A percentile compares a stretch with the other conserved stretches of the same genome.
These are phyloP conservation scores for Ambrosiella cleistominuta DNA, from an alignment of 2,329 filamentous ascomycete species.

Conservation along the genomic window DNA sequence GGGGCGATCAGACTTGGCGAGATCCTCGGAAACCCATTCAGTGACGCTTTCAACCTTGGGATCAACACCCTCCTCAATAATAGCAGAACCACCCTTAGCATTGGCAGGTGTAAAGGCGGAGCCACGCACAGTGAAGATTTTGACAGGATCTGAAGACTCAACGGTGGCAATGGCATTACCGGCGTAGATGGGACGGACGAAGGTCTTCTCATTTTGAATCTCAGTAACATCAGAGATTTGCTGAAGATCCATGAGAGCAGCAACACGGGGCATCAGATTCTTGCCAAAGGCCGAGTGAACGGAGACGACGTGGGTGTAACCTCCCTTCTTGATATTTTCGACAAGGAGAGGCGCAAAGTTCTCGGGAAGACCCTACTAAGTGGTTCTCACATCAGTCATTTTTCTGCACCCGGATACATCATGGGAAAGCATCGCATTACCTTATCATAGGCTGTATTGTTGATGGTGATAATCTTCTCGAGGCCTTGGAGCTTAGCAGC, in stretches of 20 bases:
- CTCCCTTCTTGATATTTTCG: constrained; percentile 92
- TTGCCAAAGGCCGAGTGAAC: constrained; percentile 94
- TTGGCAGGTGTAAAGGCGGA: constrained; percentile 73
- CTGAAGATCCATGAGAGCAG: constrained; percentile 78
- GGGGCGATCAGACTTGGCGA: constrained; percentile 83
- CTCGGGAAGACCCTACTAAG: constrained; percentile 61
- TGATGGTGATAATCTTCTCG: constrained; percentile 77
- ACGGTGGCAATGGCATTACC: constrained; percentile 95
- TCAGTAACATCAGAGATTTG: constrained; percentile 82
- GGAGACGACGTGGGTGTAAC: constrained; percentile 79
- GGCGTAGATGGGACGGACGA: constrained; percentile 91
- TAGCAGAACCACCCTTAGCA: constrained; percentile 53
- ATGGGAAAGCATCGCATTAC: constrained; percentile 26
- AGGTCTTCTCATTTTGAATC: constrained; percentile 81
- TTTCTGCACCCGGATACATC: background rate
- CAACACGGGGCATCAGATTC: constrained; percentile 77
- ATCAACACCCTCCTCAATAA: constrained; percentile 67
- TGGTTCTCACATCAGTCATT: background rate
- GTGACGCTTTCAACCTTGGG: constrained; percentile 56
- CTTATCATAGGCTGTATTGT: constrained; percentile 85
- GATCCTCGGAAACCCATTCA: constrained; percentile 87
- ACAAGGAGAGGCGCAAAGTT: constrained; percentile 85
- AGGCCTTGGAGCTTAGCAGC: constrained; percentile 79
- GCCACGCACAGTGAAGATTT: constrained; percentile 80
- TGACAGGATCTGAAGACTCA: constrained; percentile 69